Evolutionary conservation across 305 asterid species (phyloP).

Genomic region (Ilex paraguariensis): DNA sequence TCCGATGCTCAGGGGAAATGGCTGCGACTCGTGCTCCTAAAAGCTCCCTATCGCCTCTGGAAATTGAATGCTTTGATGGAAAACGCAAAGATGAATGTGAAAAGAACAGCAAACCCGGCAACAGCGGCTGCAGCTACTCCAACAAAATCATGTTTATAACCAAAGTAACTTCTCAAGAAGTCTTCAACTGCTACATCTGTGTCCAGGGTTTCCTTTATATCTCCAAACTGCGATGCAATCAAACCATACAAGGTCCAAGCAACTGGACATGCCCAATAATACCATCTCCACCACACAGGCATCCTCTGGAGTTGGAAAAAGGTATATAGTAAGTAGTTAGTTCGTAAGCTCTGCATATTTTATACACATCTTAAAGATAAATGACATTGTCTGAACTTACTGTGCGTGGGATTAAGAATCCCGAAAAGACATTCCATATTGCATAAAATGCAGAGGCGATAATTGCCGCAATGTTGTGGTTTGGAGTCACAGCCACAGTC

Average conservation of each 20-base stretch:
- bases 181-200: not conserved
- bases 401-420: slow-evolving; percentile 1
- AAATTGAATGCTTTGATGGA: not conserved
- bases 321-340: not conserved
- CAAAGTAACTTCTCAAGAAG: not conserved
- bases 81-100: not conserved
- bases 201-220: not conserved
- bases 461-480: not conserved
- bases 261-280: not conserved
- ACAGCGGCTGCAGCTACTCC: not conserved
- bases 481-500: slow-evolving; percentile 4
- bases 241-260: slow-evolving; percentile 5
- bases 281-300: slow-evolving; percentile 11
- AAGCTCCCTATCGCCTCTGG: not conserved
- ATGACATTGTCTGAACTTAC: not conserved
- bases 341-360: not conserved
- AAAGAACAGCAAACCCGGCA: not conserved
- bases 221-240: slow-evolving; percentile 2
- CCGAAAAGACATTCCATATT: slow-evolving; percentile 3
- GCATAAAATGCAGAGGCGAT: not conserved
- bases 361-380: not conserved
- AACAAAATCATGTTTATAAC: not conserved
- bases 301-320: not conserved
- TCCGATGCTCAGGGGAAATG: too few species aligned
- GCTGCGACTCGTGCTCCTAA: too few species aligned